A percentile compares a stretch with the other conserved stretches of the same genome.
These are phyloP conservation scores for Saccharomyces eubayanus DNA, from an alignment of 805 yeast genomes.

Conservation along the genomic window DNA sequence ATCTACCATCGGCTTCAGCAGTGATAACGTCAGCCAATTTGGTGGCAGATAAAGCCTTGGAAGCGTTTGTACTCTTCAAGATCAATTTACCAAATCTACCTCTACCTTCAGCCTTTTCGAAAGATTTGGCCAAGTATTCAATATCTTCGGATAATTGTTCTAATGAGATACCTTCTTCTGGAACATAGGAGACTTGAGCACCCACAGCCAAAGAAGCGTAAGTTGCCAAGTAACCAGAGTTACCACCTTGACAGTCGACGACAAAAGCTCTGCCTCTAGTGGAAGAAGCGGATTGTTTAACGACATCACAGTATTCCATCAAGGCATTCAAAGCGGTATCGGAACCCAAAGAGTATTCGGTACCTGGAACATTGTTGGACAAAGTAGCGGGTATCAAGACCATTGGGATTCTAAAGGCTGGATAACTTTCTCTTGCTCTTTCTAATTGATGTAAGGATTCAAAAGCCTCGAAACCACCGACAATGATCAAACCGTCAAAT, in stretches of 20 bases:
- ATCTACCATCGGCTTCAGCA: conserved; percentile 53
- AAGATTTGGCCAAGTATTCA: conserved; percentile 48
- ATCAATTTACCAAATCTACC: conserved; percentile 62
- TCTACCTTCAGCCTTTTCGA: conserved; percentile 54
- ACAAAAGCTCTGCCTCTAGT: conserved; percentile 72
- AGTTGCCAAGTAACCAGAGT: conserved; percentile 71
- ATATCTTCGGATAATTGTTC: conserved; percentile 59
- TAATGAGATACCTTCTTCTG: conserved; percentile 59
- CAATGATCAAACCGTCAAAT: conserved; percentile 62
- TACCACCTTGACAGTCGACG: conserved; percentile 80
- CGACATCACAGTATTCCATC: conserved; percentile 68
- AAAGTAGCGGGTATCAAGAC: conserved; percentile 72
- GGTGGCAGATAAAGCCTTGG: conserved; percentile 58
- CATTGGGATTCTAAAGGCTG: conserved; percentile 71
- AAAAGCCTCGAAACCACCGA: conserved; percentile 80
- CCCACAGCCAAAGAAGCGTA: conserved; percentile 62
- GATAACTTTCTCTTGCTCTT: conserved; percentile 50
- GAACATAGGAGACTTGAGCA: conserved; percentile 67
- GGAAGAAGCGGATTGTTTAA: conserved; percentile 71
- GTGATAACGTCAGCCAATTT: conserved; percentile 62
- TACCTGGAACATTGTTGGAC: conserved; percentile 75
- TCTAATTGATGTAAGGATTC: conserved; percentile 62
- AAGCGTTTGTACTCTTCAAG: conserved; percentile 61
- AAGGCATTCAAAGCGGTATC: conserved; percentile 69
- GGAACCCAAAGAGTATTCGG: conserved; percentile 68